Base-by-base conservation (phyloP, 176 grass and related monocot species). In the Zea mays region DNA sequence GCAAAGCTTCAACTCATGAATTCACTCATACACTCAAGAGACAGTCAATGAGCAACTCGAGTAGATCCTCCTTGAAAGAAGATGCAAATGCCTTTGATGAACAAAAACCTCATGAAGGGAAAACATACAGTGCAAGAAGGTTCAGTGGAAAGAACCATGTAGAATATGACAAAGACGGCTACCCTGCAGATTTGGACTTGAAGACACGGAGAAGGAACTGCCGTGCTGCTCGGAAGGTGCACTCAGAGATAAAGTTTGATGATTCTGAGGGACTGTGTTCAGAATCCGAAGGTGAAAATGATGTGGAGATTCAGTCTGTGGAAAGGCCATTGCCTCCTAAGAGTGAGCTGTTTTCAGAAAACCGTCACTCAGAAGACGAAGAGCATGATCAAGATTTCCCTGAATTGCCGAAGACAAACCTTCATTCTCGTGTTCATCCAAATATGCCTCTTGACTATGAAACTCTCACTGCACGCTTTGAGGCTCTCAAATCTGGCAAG, bases 381-480 rank as follows among this genome's bases (percentile, higher is more conserved):
- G 78, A 76, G 13, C 51, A 4, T 1, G 77, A 36, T 33, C 5
- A 73, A 10, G 55, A 56, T 10, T 72, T 85, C n/a, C 69, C 69
- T 10, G 85, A 85, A 44, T 8, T 65, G 67, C 72, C 64, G 7
- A 94, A 84, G 81, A 80, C 50, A 39, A 92, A 85, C 63, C 43
- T 70, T 21, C 50, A 44, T 21, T 75, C 81, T 40, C 64, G 57
- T 76, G 87, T 99, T 62, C 96, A 99, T 86, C 96, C 96, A 57
- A 99, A 92, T 72, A 82, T 99, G 90, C 96, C 96, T 38, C 86
- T 89, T 9, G 92, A 99, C 70, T 99, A 95, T 2, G 96, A 94
- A 71, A 93, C 84, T 48, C 86, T 99, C 38, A 67, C 92, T 43
- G 92, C 92, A 44, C 96, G 87, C 51, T 99, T 95, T 35, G 96